These are phyloP conservation scores for Anisodus tanguticus DNA, from an alignment of 257 asterid genomes.

Conservation along the genomic window DNA sequence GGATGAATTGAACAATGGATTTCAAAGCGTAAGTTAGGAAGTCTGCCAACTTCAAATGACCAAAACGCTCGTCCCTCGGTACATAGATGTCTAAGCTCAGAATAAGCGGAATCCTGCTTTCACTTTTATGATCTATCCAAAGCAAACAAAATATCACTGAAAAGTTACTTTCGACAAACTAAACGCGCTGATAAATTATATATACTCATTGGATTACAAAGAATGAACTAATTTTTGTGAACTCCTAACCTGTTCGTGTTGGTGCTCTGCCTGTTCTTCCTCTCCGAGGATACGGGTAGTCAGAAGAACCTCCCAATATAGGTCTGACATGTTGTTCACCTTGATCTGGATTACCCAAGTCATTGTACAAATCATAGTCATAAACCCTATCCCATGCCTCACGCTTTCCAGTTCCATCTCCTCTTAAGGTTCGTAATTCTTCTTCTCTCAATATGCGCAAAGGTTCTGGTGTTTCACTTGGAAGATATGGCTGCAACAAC, in stretches of 20 bases:
- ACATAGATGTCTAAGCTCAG: constrained; percentile 38
- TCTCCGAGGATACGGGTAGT: constrained; percentile 36
- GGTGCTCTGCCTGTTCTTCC: constrained; percentile 31
- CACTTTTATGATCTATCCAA: constrained; percentile 34
- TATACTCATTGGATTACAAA: too few species aligned
- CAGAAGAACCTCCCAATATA: constrained; percentile 40
- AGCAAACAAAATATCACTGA: not conserved
- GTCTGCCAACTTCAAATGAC: constrained; percentile 41
- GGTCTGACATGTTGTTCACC: constrained; percentile 34
- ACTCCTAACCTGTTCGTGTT: constrained; percentile 13
- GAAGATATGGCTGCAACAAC: constrained; percentile 43
- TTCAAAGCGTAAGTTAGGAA: constrained; percentile 34
- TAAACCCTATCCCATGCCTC: constrained; percentile 51
- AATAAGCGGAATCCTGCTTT: constrained; percentile 36
- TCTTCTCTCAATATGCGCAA: constrained; percentile 38
- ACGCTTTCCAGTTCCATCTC: constrained; percentile 43
- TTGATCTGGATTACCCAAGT: constrained; percentile 45
- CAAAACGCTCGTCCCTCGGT: constrained; percentile 46
- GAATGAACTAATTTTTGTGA: not conserved
- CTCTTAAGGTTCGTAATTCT: constrained; percentile 41
- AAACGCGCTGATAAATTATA: not conserved
- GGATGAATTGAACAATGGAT: constrained; percentile 30
- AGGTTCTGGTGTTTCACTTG: constrained; percentile 43
- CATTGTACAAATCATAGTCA: constrained; percentile 47
- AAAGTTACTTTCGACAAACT: not conserved